A percentile compares a stretch with the other conserved stretches of the same genome.
These are phyloP conservation scores for Phalaenopsis aphrodite DNA, from an alignment of 106 monocot species.

Conservation along the genomic window DNA sequence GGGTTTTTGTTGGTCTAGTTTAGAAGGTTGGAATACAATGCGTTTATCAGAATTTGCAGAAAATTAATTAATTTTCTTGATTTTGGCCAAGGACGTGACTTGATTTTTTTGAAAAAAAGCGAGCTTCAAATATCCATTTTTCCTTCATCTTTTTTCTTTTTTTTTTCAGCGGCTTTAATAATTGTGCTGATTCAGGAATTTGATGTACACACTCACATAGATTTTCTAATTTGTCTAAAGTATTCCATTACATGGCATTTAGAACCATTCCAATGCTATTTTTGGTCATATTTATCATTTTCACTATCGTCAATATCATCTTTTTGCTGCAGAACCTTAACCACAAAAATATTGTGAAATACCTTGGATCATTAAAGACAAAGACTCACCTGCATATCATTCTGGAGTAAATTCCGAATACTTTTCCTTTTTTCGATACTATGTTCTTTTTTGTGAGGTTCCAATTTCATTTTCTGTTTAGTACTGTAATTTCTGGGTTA, in stretches of 20 bases:
- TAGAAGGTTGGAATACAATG: background rate
- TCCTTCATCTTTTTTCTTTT: background rate
- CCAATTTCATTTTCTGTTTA: background rate
- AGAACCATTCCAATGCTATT: background rate
- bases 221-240: background rate
- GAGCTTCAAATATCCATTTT: background rate
- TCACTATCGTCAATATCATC: background rate
- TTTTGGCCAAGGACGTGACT: background rate
- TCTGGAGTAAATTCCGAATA: constrained; percentile 56
- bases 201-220: background rate
- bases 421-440: background rate
- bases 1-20: background rate
- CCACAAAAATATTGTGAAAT: constrained; percentile 99
- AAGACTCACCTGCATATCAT: constrained; percentile 96
- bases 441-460: background rate
- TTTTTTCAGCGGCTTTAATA: background rate
- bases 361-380: constrained; percentile 97
- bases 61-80: background rate
- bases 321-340: constrained; percentile 72
- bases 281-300: background rate
- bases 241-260: background rate
- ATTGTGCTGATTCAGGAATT: background rate
- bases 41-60: constrained; percentile 1
- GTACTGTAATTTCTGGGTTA: background rate
- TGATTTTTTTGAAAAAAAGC: background rate